phyloP scores from a whole-genome alignment of 768 basidiomycete genomes.

The Crassisporium funariophilum region DNA sequence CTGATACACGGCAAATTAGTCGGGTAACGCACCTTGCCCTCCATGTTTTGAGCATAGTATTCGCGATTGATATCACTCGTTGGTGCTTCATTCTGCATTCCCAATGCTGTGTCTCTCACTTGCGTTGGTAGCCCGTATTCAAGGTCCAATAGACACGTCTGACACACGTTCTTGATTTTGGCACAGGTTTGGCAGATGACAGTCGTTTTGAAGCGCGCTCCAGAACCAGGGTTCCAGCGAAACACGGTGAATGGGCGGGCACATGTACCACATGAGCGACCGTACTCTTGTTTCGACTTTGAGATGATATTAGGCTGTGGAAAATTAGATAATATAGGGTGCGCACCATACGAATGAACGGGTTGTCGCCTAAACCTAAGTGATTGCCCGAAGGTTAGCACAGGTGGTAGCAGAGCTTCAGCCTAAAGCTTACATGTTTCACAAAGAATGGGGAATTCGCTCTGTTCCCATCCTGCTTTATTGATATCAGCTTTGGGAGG shows the following conservation, averaged over 20 bases:
- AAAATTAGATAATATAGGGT: slow-evolving; percentile 1
- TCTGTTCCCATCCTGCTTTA: slow-evolving; percentile 93
- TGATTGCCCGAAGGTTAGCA: slow-evolving; percentile 2
- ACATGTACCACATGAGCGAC: slow-evolving; percentile 95
- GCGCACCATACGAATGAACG: slow-evolving; percentile 92
- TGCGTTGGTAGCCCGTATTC: slow-evolving; percentile 97
- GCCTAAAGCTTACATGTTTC: slow-evolving; percentile 72
- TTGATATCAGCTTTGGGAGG: slow-evolving; percentile 87
- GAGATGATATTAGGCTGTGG: slow-evolving; percentile 1
- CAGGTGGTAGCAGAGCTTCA: not conserved
- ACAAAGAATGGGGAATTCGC: slow-evolving; percentile 91
- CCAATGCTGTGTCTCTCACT: slow-evolving; percentile 94
- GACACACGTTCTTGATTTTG: slow-evolving; percentile 95
- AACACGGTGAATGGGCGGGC: slow-evolving; percentile 97
- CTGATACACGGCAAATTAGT: no score
- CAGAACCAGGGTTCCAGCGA: slow-evolving; percentile 96
- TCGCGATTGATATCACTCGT: slow-evolving; percentile 97
- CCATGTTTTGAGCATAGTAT: slow-evolving; percentile 93
- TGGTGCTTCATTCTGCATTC: slow-evolving; percentile 82
- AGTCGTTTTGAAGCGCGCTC: slow-evolving; percentile 94
- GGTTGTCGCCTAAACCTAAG: slow-evolving; percentile 84
- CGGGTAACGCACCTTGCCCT: slow-evolving; percentile 63
- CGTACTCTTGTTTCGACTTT: slow-evolving; percentile 96
- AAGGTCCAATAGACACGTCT: slow-evolving; percentile 95
- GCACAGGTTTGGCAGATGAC: slow-evolving; percentile 97